Base-by-base conservation (phyloP, 2,329 filamentous ascomycete species). In the Cyphellophora europaea region DNA sequence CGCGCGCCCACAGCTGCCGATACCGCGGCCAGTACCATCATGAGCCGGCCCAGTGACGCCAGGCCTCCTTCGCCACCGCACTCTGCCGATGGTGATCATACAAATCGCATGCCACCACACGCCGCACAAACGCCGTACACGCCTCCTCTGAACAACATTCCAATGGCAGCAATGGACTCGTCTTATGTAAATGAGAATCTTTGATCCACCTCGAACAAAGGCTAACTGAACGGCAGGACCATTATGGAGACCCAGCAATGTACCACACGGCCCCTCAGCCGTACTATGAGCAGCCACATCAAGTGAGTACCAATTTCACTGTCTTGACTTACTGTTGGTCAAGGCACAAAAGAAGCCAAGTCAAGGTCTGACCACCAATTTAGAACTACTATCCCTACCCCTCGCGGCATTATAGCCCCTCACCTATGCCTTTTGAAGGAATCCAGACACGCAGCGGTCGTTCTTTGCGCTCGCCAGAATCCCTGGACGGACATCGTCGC, bases 401-500 rank as follows among this genome's bases (percentile, higher is more conserved):
- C 19, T 19, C 11, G 12, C 8, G 19, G 11, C 21, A 38, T 19
- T 18, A 27, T n/a, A 35, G 15, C 14, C n/a, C 36, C 11, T 37
- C 44, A 5, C 42, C 45, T 25, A 38, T 31, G 8, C 19, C 35
- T 4, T 32, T 28, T 17, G 30, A 41, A 6, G 39, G 37, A 10
- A 43, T 47, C 11, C 37, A 39, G 8, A 49, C 48, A 6, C 43
- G 48, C 21, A 49, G 47, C 27, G 47, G 48, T 14, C 40, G 47
- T 29, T 37, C 44, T 2, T 18, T 49, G 18, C 44, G 41, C 16
- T 47, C 47, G 8, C 48, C 47, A 8, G 40, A 40, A 14, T 44
- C 41, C 30, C 34, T 38, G 15, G 35, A 10, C 3, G 31, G 18
- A n/a, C 47, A 45, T 55, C 59, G 36, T 50, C 59, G 40, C 64